Percentiles rank a stretch among this genome's conserved stretches.
Evolutionary conservation across 2,329 filamentous ascomycete genomes (phyloP).

Genomic region (Teratosphaeria destructans): DNA sequence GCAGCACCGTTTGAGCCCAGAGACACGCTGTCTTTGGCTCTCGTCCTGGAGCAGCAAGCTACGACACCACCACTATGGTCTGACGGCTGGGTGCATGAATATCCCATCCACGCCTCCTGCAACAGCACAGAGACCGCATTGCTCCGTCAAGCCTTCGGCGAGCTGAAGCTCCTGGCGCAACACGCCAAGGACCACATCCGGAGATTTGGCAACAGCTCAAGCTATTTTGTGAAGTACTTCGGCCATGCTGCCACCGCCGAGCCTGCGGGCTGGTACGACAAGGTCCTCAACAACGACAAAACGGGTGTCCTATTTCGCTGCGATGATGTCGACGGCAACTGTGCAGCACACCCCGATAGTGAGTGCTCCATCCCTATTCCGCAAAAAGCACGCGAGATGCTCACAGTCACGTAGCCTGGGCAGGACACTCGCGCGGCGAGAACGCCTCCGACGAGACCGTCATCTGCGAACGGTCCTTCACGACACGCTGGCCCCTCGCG

Average conservation of each 20-base stretch:
- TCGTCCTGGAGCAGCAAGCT: background rate
- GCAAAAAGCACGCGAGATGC: background rate
- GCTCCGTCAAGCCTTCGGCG: conserved; percentile 46
- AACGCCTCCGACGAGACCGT: conserved; percentile 59
- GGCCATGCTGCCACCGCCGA: conserved; percentile 48
- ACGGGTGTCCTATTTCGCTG: conserved; percentile 52
- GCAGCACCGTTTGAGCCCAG: background rate
- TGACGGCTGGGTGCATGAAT: conserved; percentile 12
- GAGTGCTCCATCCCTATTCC: background rate
- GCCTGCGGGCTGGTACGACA: conserved; percentile 53
- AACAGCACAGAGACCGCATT: conserved; percentile 51
- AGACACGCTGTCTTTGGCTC: background rate
- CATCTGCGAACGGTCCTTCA: conserved; percentile 55
- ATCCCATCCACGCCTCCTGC: conserved; percentile 54
- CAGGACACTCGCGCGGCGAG: conserved; percentile 55
- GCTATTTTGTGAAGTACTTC: conserved; percentile 57
- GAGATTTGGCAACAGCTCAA: conserved; percentile 46
- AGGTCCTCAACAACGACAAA: conserved; percentile 49
- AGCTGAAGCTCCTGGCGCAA: conserved; percentile 47
- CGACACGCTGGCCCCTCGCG: conserved; percentile 45
- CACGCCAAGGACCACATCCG: conserved; percentile 55
- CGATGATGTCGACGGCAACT: conserved; percentile 38
- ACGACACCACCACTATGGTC: background rate
- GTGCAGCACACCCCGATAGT: background rate
- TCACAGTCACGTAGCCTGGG: conserved; percentile 43